phyloP scores from a whole-genome alignment of 2,329 filamentous ascomycete genomes.

The Aspergillus quadrilineatus region DNA sequence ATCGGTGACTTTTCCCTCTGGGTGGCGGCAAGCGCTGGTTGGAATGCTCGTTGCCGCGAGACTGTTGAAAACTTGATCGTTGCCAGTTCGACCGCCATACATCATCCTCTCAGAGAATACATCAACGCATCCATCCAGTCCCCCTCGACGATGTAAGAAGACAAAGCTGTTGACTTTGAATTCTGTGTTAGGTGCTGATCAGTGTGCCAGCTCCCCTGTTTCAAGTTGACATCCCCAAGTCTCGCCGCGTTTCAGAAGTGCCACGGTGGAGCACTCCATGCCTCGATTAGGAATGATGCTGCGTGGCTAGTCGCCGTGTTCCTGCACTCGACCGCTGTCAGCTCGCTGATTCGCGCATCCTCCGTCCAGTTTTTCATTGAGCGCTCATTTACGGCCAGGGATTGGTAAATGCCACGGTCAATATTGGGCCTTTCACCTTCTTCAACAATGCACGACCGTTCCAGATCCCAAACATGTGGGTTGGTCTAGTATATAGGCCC shows the following conservation, averaged over 20 bases:
- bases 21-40: slow-evolving; percentile 6
- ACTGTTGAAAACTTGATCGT: background rate
- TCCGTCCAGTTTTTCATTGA: slow-evolving; percentile 6
- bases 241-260: slow-evolving; percentile 18
- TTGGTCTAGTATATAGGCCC: slow-evolving; percentile 7
- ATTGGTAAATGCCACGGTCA: slow-evolving; percentile 10
- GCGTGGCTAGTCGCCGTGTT: slow-evolving; percentile 5
- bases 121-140: background rate
- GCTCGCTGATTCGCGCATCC: slow-evolving; percentile 15
- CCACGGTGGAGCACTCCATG: slow-evolving; percentile 12
- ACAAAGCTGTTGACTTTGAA: too few species aligned
- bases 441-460: background rate
- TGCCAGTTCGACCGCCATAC: background rate
- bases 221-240: slow-evolving; percentile 12
- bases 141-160: too few species aligned
- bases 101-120: background rate
- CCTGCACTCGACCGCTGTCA: background rate
- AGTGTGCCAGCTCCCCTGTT: slow-evolving; percentile 17
- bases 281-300: slow-evolving; percentile 20
- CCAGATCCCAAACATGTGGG: slow-evolving; percentile 4
- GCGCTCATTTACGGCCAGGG: background rate
- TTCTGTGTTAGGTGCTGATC: background rate
- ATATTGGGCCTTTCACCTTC: slow-evolving; percentile 1
- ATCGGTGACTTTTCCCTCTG: slow-evolving; percentile 13
- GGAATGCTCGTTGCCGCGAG: slow-evolving; percentile 11